Evolutionary conservation across 2,329 filamentous ascomycete genomes (phyloP).

Genomic region (Dryadomyces quercivorus): DNA sequence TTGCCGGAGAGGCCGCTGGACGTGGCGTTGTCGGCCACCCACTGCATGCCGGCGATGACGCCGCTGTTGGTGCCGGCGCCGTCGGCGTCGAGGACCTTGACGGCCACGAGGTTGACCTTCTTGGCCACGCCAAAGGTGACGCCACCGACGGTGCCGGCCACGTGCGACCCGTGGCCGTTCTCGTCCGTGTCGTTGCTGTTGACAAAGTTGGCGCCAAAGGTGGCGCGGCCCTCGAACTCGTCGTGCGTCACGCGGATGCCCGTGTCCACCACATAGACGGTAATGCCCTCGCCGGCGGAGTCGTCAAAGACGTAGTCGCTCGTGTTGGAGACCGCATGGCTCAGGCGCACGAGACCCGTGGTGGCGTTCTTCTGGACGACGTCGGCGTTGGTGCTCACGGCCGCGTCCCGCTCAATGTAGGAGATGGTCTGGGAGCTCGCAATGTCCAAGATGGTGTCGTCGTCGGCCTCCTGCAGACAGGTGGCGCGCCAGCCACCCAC

Average conservation of each 20-base stretch:
- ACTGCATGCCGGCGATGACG: conserved; percentile 49
- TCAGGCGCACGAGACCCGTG: conserved; percentile 40
- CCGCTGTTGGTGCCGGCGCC: conserved; percentile 35
- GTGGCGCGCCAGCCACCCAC: conserved; percentile 40
- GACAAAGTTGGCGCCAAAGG: conserved; percentile 39
- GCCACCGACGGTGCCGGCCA: conserved; percentile 49
- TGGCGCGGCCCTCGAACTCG: conserved; percentile 44
- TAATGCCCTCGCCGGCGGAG: conserved; percentile 41
- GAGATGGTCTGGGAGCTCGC: conserved; percentile 29
- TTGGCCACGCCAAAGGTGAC: conserved; percentile 51
- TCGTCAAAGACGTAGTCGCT: conserved; percentile 38
- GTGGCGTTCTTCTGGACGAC: conserved; percentile 40
- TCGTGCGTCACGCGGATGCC: conserved; percentile 44
- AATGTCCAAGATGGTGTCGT: conserved; percentile 26
- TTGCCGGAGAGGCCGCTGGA: conserved; percentile 32
- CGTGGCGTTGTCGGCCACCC: conserved; percentile 33
- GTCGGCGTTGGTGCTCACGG: conserved; percentile 22
- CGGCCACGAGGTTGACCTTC: conserved; percentile 23
- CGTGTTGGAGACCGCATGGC: conserved; percentile 24
- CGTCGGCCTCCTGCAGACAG: conserved; percentile 23
- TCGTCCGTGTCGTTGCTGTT: conserved; percentile 37
- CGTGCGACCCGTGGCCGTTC: conserved; percentile 54
- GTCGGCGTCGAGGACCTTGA: conserved; percentile 32
- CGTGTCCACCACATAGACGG: conserved; percentile 53
- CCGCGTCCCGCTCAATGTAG: conserved; percentile 34